Base-by-base conservation (phyloP, 306 rosid genomes). In the Cucumis cinereus region DNA sequence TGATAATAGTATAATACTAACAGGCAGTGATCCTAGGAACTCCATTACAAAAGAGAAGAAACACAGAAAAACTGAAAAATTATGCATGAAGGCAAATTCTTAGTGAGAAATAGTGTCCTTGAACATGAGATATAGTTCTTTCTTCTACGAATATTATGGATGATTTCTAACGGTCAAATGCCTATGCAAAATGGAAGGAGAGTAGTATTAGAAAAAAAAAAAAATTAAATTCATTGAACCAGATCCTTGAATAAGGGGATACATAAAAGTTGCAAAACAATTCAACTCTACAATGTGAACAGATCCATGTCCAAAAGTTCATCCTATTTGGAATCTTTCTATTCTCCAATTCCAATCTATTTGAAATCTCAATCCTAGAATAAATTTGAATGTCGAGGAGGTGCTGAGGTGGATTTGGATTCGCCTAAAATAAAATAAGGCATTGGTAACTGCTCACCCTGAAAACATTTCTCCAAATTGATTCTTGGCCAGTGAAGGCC, bases 401-500 rank as follows among this genome's bases (percentile, higher is more conserved):
- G 38, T 59, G 10, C 38, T 14, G 38, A 52, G 7, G 8, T 52
- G 56, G 56, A 58, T 26, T 59, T 16, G 68, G 43, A 61, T 16
- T 30, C n/a, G 26, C 61, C 35, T 36, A 74, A 16, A 49, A 60
- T 22, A 60, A 23, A 69, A 11, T 76, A 60, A 56, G 23, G 26
- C 7, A 10, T 64, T 63, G 62, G 47, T 75, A 59, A 80, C 56
- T 50, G 79, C 60, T 84, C 74, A 90, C 97, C 93, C 81, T 85
- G 83, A 90, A 89, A 85, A 92, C 94, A 85, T 84, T 89, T 76
- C 86, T 92, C 97, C 98, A 94, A 82, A 94, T 91, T 43, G 97
- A 76, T 83, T 91, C 98, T 87, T 94, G 98, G 61, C 98, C 97
- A 0, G 90, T 89, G 81, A 94, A 90, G 81, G 98, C 98, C 80